Conservation (phyloP, 257 asterid species). For the Capsicum rhomboideum region DNA sequence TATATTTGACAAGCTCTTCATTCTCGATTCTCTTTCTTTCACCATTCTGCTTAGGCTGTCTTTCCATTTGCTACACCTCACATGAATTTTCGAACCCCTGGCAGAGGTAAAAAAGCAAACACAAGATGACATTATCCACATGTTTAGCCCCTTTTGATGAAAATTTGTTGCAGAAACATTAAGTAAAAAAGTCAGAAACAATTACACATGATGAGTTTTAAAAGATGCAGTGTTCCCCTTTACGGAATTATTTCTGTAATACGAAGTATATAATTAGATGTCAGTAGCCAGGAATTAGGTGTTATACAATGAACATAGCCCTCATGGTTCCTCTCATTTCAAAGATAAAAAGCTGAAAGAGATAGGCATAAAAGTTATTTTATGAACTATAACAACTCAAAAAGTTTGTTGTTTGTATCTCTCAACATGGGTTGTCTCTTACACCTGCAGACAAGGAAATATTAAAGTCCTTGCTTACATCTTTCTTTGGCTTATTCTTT, state of each 20-base stretch:
- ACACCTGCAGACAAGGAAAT: neutral
- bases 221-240: neutral
- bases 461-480: neutral
- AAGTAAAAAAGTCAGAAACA: neutral
- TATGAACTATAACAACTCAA: neutral
- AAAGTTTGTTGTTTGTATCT: neutral
- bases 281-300: neutral
- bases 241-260: neutral
- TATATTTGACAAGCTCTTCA: constrained; percentile 71
- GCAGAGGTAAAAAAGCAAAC: constrained; percentile 9
- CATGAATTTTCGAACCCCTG: neutral
- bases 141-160: constrained; percentile 11
- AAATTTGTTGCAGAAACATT: neutral
- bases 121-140: constrained; percentile 40
- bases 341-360: neutral
- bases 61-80: neutral
- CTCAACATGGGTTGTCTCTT: neutral
- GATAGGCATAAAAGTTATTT: neutral
- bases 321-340: neutral
- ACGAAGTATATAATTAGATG: neutral
- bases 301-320: neutral
- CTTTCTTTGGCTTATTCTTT: neutral
- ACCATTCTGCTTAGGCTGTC: constrained; percentile 22
- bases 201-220: constrained; percentile 18
- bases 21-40: constrained; percentile 16